These are phyloP conservation scores for Daldinia concentrica DNA, from an alignment of 495 filamentous ascomycete genomes.

Conservation along the genomic window DNA sequence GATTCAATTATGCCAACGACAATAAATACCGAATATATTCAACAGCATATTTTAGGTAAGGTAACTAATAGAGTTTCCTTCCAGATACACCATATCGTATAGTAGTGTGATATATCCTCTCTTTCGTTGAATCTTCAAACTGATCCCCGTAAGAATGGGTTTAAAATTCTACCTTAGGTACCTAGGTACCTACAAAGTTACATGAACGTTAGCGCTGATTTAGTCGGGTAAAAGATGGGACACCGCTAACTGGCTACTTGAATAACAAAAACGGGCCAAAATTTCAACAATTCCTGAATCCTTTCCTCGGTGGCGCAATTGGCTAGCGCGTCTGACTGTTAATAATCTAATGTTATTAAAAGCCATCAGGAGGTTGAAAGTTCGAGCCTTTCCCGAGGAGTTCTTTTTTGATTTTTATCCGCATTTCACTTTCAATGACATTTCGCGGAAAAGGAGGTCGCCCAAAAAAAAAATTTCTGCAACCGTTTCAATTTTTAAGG, in stretches of 20 bases:
- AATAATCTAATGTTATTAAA: neutral
- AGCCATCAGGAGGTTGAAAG: slow-evolving; percentile 10
- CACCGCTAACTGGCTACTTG: neutral
- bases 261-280: neutral
- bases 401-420: neutral
- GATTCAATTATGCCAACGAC: no score
- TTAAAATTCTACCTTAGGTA: neutral
- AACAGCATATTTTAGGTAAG: no score
- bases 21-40: no score
- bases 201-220: neutral
- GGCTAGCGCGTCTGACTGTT: slow-evolving; percentile 13
- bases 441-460: no score
- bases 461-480: no score
- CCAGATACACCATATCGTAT: no score
- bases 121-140: no score
- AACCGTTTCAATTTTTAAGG: no score
- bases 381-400: slow-evolving; percentile 11
- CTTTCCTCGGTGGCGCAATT: slow-evolving; percentile 4
- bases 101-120: no score
- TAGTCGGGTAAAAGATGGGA: neutral
- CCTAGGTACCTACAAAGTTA: neutral
- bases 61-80: no score
- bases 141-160: no score
- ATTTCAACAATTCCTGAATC: neutral
- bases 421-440: neutral